Conservation (phyloP, 352 stramenopile genomes). For the Bremia lactucae region DNA sequence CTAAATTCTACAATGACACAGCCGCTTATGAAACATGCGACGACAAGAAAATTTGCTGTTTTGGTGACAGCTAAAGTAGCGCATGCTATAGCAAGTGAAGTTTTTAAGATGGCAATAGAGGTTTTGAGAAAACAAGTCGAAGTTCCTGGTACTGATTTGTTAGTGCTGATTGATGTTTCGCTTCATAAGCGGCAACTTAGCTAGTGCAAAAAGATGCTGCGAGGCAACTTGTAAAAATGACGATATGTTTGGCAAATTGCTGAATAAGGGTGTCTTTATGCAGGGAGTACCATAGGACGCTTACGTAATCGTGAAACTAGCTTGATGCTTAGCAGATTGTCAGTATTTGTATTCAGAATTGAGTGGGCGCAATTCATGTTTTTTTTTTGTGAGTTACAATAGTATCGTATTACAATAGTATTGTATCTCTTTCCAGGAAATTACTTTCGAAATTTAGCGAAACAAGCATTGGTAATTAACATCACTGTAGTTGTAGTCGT, state of each 20-base stretch:
- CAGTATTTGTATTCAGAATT: slow-evolving; percentile 22
- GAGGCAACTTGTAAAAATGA: no score
- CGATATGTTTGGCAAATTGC: no score
- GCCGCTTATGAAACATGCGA: slow-evolving; percentile 26
- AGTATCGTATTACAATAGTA: no score
- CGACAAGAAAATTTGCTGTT: slow-evolving; percentile 53
- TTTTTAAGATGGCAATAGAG: slow-evolving; percentile 37
- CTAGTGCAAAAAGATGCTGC: slow-evolving; percentile 53
- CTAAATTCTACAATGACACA: slow-evolving; percentile 2
- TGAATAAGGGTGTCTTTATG: no score
- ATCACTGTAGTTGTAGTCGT: slow-evolving; percentile 42
- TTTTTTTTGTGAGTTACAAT: no score
- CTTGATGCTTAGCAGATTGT: slow-evolving; percentile 49
- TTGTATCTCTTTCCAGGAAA: slow-evolving; percentile 44
- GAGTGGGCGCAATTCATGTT: slow-evolving; percentile 40
- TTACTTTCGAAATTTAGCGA: slow-evolving; percentile 29
- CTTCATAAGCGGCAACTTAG: slow-evolving; percentile 51
- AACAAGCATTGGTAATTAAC: slow-evolving; percentile 48
- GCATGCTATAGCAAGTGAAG: slow-evolving; percentile 30
- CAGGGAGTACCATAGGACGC: no score
- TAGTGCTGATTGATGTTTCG: slow-evolving; percentile 52
- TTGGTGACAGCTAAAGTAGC: slow-evolving; percentile 30
- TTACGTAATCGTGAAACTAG: slow-evolving; percentile 42
- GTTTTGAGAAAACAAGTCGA: slow-evolving; percentile 39
- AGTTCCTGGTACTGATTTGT: slow-evolving; percentile 55